Evolutionary conservation across 441 rosid species (phyloP).

Genomic region (Populus hybrid): DNA sequence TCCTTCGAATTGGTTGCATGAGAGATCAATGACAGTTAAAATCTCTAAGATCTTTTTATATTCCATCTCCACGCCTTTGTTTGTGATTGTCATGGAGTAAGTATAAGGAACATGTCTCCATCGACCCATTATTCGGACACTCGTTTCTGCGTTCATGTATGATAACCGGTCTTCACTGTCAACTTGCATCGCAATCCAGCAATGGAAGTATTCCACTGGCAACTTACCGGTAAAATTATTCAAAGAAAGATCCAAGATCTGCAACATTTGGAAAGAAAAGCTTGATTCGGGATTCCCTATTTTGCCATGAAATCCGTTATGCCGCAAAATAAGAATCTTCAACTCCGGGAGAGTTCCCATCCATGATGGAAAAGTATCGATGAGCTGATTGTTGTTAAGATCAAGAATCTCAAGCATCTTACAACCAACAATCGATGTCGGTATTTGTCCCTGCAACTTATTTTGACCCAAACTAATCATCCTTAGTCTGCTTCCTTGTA

Average conservation of each 20-base stretch:
- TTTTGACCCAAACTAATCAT: neutral
- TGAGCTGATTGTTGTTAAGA: slow-evolving; percentile 25
- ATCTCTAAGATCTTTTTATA: slow-evolving; percentile 4
- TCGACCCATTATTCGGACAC: neutral
- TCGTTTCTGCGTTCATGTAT: neutral
- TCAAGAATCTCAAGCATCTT: slow-evolving; percentile 8
- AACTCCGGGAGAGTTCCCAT: slow-evolving; percentile 23
- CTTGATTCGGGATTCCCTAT: neutral
- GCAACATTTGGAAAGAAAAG: slow-evolving; percentile 12
- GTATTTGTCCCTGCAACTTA: neutral
- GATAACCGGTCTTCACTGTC: slow-evolving; percentile 9
- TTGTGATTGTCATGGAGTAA: slow-evolving; percentile 1
- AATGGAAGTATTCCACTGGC: slow-evolving; percentile 21
- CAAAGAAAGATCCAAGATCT: slow-evolving; percentile 21
- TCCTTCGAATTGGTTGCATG: slow-evolving; percentile 22
- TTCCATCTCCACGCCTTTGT: slow-evolving; percentile 13
- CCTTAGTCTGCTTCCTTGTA: neutral
- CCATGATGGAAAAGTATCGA: slow-evolving; percentile 40
- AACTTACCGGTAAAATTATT: slow-evolving; percentile 14
- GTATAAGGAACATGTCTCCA: neutral
- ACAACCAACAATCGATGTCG: slow-evolving; percentile 12
- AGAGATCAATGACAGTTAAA: slow-evolving; percentile 20
- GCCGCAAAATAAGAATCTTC: slow-evolving; percentile 23
- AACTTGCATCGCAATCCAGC: no score
- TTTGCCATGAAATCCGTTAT: slow-evolving; percentile 29